Evolutionary conservation across 768 basidiomycete genomes (phyloP), one percentile per base, ranked within the genome.

Genomic region (Macrolepiota fuliginosa): DNA sequence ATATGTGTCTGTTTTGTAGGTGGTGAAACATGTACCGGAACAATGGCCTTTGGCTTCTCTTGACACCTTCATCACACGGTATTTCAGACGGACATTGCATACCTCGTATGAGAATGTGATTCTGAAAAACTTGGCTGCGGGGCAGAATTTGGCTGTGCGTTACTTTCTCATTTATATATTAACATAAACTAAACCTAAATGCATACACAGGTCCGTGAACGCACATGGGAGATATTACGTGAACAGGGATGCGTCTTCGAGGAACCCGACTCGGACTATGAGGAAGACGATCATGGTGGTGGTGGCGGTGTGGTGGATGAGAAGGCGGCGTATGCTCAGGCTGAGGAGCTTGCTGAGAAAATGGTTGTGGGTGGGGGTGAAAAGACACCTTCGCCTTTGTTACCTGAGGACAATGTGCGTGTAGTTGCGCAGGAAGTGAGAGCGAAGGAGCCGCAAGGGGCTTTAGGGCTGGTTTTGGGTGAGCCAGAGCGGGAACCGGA

Each of bases 21-120:
- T 88, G 62, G 78, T 92, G 62, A 73, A 85, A 51, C 70, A 85
- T 37, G 77, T 96, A 7, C 94, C 94, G 3, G 70, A 83, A 54
- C 77, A 83, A 27, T 96, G 94, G 94, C 84, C 93, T 1, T 74
- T 96, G 13, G 78, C 81, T 19, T 74, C 83, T 10, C 79, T 96
- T 62, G 85, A 91, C 0, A 84, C 88, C 3, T 95, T 96, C 78
- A 77, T 96, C 27, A 75, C 85, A 3, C 87, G 92, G 15, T 92
- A 92, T 2, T 83, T 94, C 62, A 83, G 92, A 24, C 81, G 91
- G 64, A 84, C 86, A 9, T 74, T 93, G 24, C 94, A 96, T 68
- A 75, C 80, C 12, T 74, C 76, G 22, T 86, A 88, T 50, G 90
- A 94, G 71, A 85, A 84, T 5, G 81, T 85, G 69, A 88, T 96